Conservation (phyloP, 208 protist species). For the Crithidia brevicula region DNA sequence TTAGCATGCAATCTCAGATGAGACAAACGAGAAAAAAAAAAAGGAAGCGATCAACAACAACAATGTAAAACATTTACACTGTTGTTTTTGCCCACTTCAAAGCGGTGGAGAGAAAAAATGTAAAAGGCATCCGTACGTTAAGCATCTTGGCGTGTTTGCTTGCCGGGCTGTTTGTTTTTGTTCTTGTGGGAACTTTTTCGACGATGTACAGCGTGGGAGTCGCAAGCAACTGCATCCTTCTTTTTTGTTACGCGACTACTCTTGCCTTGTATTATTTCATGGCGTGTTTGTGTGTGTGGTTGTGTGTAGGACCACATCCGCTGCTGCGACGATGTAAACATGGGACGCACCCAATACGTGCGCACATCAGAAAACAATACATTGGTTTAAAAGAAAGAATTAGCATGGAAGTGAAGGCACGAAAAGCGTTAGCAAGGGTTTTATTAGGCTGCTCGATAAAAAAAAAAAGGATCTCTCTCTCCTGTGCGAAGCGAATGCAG, state of each 20-base stretch:
- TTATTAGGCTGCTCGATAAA: too few relatives aligned
- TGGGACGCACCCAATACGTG: neutral
- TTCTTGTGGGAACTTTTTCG: conserved; percentile 4
- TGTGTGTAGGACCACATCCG: neutral
- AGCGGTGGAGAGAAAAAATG: too few relatives aligned
- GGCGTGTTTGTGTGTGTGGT: neutral
- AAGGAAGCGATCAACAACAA: too few relatives aligned
- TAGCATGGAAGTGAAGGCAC: neutral
- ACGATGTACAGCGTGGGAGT: conserved; percentile 11
- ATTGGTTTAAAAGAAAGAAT: neutral
- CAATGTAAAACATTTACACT: too few relatives aligned
- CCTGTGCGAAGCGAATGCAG: too few relatives aligned
- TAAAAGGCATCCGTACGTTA: neutral
- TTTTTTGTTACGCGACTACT: too few relatives aligned
- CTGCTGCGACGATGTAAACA: neutral
- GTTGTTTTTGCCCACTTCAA: too few relatives aligned
- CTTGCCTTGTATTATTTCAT: neutral
- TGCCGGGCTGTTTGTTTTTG: neutral
- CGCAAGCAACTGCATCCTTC: too few relatives aligned
- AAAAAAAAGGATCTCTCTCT: too few relatives aligned
- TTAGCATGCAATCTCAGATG: too few relatives aligned
- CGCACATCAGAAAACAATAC: neutral
- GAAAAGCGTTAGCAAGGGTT: too few relatives aligned
- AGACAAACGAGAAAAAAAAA: conserved; percentile 14
- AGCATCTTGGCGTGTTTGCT: neutral